These are phyloP conservation scores for Arthroderma sp. DNA, from an alignment of 2,329 filamentous ascomycete species.

Conservation along the genomic window DNA sequence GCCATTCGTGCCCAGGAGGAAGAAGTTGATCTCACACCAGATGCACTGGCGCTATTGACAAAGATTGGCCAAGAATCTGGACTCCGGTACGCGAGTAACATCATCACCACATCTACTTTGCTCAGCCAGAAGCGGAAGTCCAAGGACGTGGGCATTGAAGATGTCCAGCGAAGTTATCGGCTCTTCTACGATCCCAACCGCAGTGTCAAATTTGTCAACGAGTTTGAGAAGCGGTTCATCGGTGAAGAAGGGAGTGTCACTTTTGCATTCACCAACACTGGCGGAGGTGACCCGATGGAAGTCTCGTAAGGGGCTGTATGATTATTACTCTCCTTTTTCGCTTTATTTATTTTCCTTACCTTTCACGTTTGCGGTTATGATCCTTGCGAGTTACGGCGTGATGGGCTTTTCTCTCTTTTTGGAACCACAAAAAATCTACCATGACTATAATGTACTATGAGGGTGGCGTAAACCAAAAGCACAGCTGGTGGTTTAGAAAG, in stretches of 20 bases:
- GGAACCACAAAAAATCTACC: too few relatives aligned
- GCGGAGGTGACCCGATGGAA: slow-evolving; percentile 55
- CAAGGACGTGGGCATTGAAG: slow-evolving; percentile 69
- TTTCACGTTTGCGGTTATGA: too few relatives aligned
- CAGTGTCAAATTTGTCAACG: slow-evolving; percentile 78
- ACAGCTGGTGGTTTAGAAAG: too few relatives aligned
- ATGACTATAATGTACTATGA: too few relatives aligned
- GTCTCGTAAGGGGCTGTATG: slow-evolving; percentile 35
- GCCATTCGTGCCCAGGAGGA: slow-evolving; percentile 89
- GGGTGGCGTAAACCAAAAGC: too few relatives aligned
- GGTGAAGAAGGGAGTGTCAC: slow-evolving; percentile 71
- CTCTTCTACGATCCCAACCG: slow-evolving; percentile 84
- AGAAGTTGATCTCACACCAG: slow-evolving; percentile 79
- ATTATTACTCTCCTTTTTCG: too few relatives aligned
- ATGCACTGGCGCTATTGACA: slow-evolving; percentile 81
- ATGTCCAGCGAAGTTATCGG: slow-evolving; percentile 85
- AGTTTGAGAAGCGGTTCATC: slow-evolving; percentile 87
- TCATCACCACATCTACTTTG: slow-evolving; percentile 88
- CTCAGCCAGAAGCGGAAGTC: slow-evolving; percentile 73
- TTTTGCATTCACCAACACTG: slow-evolving; percentile 39
- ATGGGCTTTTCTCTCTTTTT: too few relatives aligned
- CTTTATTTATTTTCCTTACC: too few relatives aligned
- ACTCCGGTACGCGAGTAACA: slow-evolving; percentile 89
- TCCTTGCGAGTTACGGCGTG: too few relatives aligned
- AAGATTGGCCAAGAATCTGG: slow-evolving; percentile 92